Base-by-base conservation (phyloP, 2,329 filamentous ascomycete species). In the Talaromyces piceae region DNA sequence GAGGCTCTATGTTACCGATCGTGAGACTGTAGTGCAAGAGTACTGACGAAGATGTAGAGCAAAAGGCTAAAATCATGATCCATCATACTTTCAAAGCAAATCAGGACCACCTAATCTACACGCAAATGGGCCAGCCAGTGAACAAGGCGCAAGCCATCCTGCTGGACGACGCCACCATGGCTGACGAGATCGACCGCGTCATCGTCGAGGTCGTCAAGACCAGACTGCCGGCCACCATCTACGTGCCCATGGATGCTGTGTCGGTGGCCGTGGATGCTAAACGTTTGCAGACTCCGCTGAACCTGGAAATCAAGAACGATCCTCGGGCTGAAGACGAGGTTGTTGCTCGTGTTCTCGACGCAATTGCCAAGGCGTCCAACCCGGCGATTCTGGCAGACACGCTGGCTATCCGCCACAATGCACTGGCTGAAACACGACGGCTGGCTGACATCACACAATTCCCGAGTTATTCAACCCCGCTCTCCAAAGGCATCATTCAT, bases 401-500 rank as follows among this genome's bases (percentile, higher is more conserved):
- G 31, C 91, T 87, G 61, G 85, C 87, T 13, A 81, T 88, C 55
- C 81, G 88, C 25, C 86, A 91, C 62, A 77, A 83, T 45, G 84
- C 87, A 18, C 67, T 89, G 1, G 66, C 79, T 1, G 87, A 91
- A 66, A 81, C 87, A 22, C 80, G 87, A 58, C 78, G 79, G 5
- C 73, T 94, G 5, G 73, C 91, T 44, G 73, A 82, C 50, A 87
- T 84, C 70, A 86, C 86, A 0, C 74, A 79, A 6, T 73, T 93
- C 4, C 88, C 88, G 4, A 84, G 86, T 0, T 91, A 91, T 58
- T 86, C 88, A 18, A 87, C 87, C 0, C 87, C 88, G 9, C 91
- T 93, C 85, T 88, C 88, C 41, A 93, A 93, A 71, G 80, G 87
- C 18, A 84, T 86, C 26, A 77, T 94, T 47, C 79, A 91, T 62